phyloP scores from a whole-genome alignment of 768 basidiomycete genomes.

The Kwoniella dejecticola region DNA sequence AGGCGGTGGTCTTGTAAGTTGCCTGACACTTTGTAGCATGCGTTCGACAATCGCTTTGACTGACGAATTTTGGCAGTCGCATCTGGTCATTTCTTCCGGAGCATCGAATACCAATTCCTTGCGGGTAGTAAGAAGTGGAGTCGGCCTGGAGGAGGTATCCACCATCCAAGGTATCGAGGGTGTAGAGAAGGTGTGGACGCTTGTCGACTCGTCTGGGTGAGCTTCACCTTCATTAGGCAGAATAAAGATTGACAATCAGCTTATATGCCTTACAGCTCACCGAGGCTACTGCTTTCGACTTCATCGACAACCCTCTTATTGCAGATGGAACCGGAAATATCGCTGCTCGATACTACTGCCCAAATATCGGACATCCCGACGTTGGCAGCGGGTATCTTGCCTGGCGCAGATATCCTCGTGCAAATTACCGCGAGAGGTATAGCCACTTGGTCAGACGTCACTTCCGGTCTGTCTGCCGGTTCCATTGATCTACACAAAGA shows the following conservation, averaged over 20 bases:
- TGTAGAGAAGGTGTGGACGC: slow-evolving; percentile 35
- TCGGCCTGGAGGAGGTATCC: slow-evolving; percentile 42
- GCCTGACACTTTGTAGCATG: too few species aligned
- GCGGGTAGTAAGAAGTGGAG: slow-evolving; percentile 49
- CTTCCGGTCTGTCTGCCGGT: slow-evolving; percentile 16
- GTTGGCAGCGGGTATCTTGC: slow-evolving; percentile 31
- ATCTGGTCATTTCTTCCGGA: slow-evolving; percentile 51
- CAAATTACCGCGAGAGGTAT: slow-evolving; percentile 31
- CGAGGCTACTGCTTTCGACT: slow-evolving; percentile 32
- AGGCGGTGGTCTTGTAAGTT: slow-evolving; percentile 45
- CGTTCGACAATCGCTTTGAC: neutral
- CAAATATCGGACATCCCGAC: slow-evolving; percentile 32
- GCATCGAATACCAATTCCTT: slow-evolving; percentile 48
- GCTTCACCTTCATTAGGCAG: neutral
- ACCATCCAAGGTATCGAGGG: slow-evolving; percentile 40
- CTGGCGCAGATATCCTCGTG: slow-evolving; percentile 14
- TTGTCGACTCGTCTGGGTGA: slow-evolving; percentile 18
- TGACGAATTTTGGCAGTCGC: slow-evolving; percentile 33
- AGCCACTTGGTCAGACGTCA: slow-evolving; percentile 33
- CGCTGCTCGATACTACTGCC: slow-evolving; percentile 5
- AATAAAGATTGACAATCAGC: neutral
- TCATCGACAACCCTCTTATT: slow-evolving; percentile 14
- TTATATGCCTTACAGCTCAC: neutral
- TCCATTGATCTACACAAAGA: slow-evolving; percentile 14
- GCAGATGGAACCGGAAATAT: slow-evolving; percentile 23